These are phyloP conservation scores for Phytopythium delawarense DNA, from an alignment of 352 stramenopile species.

Conservation along the genomic window DNA sequence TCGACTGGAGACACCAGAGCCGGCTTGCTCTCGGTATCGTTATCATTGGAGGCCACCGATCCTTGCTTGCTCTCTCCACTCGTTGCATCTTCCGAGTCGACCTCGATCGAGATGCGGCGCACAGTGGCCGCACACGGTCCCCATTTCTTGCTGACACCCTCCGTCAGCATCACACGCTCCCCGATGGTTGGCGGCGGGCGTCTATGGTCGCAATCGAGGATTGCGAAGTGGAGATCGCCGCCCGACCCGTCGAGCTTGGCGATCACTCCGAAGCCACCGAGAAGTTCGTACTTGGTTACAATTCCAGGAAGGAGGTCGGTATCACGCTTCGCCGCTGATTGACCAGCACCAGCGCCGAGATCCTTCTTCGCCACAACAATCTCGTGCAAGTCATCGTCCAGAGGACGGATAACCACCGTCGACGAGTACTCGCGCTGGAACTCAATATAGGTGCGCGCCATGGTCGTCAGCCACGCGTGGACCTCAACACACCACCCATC, in stretches of 20 bases:
- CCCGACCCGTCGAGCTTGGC: constrained; percentile 1
- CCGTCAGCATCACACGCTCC: background rate
- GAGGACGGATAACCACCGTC: background rate
- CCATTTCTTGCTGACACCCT: background rate
- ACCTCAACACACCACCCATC: constrained; percentile 6
- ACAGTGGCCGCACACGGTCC: background rate
- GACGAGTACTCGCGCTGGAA: constrained; percentile 6
- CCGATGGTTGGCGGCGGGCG: background rate
- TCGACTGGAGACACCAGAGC: background rate
- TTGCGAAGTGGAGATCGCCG: background rate
- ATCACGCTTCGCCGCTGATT: background rate
- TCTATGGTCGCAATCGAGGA: background rate
- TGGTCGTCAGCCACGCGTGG: constrained; percentile 5
- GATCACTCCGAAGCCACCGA: background rate
- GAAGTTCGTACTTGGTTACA: background rate
- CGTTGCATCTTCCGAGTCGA: background rate
- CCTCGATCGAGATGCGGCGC: background rate
- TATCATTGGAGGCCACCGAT: background rate
- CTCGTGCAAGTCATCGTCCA: background rate
- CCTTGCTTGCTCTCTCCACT: background rate
- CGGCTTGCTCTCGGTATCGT: background rate
- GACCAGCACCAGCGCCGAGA: no score
- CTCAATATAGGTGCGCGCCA: constrained; percentile 4
- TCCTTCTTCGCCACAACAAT: background rate
- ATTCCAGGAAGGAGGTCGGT: background rate